Base-by-base conservation (phyloP, 2,329 filamentous ascomycete species). In the Byssochlamys sp. region DNA sequence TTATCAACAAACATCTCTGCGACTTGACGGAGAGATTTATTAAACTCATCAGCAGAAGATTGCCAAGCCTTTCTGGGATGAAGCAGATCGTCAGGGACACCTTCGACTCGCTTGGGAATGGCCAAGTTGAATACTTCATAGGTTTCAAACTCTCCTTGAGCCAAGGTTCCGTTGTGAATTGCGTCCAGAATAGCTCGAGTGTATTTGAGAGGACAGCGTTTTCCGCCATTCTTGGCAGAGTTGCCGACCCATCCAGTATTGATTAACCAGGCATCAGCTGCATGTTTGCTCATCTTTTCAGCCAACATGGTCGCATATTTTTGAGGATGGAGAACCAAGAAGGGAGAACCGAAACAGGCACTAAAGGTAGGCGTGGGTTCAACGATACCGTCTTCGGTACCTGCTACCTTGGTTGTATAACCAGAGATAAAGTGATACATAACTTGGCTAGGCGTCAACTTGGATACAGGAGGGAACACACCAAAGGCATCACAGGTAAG, bases 381-480 rank as follows among this genome's bases (percentile, higher is more conserved):
- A 9, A 89, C 95, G 64, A 99, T 85, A 71, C 94, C 94, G 65
- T 96, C 90, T 80, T 99, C 94, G 31, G 94, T 99, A 70, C 94
- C 94, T 63, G 94, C 94, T 94, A 99, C 99, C 87, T 99, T 99
- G 73, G 92, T 97, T 63, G 94, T 99, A 84, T 99, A 99, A 68
- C 94, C 94, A 19, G 90, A 95, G 78, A 99, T 99, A 86, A 99
- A 99, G 84, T 99, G 94, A 87, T 97, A 99, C 92, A 99, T 97
- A 76, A 91, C 96, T 80, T 97, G 94, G 69, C 90, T 85, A 63
- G 88, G 84, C 81, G 89, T 86, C 73, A 99, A 88, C 83, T 97
- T 97, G 69, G 91, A 96, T 78, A 99, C 97, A 54, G 94, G 94
- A 58, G 94, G 94, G 57, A 99, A 86, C 54, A 99, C 94, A 81